A percentile compares a stretch with the other conserved stretches of the same genome.
Evolutionary conservation across 495 filamentous ascomycete species (phyloP).

Genomic region (Penicillium lividum): DNA sequence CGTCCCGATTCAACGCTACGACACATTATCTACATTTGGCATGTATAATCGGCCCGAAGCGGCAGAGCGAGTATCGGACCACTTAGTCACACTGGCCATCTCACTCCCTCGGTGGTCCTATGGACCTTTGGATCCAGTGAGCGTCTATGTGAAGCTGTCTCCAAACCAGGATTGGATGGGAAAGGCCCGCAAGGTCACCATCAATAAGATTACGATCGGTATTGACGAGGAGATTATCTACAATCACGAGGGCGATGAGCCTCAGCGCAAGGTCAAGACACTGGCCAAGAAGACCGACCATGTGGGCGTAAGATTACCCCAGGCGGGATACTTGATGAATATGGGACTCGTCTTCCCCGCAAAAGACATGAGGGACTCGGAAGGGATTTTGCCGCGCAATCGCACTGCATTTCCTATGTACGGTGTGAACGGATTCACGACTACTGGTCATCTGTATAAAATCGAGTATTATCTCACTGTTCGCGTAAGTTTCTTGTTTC

Average conservation of each 20-base stretch:
- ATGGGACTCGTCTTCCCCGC: constrained; percentile 88
- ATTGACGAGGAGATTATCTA: constrained; percentile 98
- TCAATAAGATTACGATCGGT: constrained; percentile 87
- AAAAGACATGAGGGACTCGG: constrained; percentile 82
- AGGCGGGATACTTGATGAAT: constrained; percentile 86
- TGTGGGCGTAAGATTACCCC: constrained; percentile 80
- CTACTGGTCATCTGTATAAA: constrained; percentile 91
- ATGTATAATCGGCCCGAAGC: constrained; percentile 98
- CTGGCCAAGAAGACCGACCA: constrained; percentile 80
- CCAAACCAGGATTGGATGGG: constrained; percentile 89
- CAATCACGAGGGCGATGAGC: constrained; percentile 98
- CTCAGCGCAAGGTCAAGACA: constrained; percentile 83
- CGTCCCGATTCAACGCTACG: constrained; percentile 87
- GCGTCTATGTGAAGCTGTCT: constrained; percentile 88
- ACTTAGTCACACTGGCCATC: constrained; percentile 87
- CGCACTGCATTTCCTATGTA: constrained; percentile 90
- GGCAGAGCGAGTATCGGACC: constrained; percentile 81
- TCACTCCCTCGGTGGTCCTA: constrained; percentile 95
- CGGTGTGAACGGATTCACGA: constrained; percentile 86
- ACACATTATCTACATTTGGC: constrained; percentile 95
- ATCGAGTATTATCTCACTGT: constrained; percentile 96
- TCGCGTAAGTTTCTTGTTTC: constrained; percentile 61
- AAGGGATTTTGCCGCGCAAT: constrained; percentile 82
- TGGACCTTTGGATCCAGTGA: constrained; percentile 91
- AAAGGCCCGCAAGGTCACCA: constrained; percentile 90